Percentiles rank a stretch among this genome's conserved stretches.
phyloP scores from a whole-genome alignment of 495 filamentous ascomycete species.

The Xylaria palmicola region DNA sequence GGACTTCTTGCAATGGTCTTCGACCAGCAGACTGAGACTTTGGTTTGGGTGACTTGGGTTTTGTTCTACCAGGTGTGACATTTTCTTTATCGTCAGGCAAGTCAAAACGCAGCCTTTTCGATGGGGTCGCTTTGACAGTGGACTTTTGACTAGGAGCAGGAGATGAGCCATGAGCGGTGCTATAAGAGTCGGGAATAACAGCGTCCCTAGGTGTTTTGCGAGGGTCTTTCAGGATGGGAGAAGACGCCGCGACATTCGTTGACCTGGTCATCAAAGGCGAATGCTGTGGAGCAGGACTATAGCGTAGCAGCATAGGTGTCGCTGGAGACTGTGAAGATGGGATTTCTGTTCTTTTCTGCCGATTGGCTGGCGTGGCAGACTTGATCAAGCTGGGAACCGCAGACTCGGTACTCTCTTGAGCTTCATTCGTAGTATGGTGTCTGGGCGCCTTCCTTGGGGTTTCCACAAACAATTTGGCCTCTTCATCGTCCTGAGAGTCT shows the following conservation, averaged over 20 bases:
- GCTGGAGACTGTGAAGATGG: slow-evolving; percentile 40
- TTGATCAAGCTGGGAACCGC: slow-evolving; percentile 19
- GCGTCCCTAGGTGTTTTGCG: slow-evolving; percentile 29
- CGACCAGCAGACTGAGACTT: slow-evolving; percentile 16
- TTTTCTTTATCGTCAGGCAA: slow-evolving; percentile 31
- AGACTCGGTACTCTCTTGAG: slow-evolving; percentile 14
- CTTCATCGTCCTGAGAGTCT: slow-evolving; percentile 37
- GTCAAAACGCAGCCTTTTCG: slow-evolving; percentile 20
- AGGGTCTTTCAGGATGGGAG: slow-evolving; percentile 26
- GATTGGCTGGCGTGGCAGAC: slow-evolving; percentile 35
- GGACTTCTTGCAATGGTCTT: slow-evolving; percentile 19
- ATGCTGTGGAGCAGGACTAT: slow-evolving; percentile 22
- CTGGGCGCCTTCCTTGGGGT: slow-evolving; percentile 21
- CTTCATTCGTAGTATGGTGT: neutral
- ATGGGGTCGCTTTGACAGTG: slow-evolving; percentile 18
- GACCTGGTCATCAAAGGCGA: slow-evolving; percentile 42
- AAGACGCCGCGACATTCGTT: slow-evolving; percentile 31
- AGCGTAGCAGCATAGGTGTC: slow-evolving; percentile 35
- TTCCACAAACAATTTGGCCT: slow-evolving; percentile 19
- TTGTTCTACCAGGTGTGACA: slow-evolving; percentile 25
- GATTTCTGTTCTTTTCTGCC: slow-evolving; percentile 36
- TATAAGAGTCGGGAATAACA: slow-evolving; percentile 42
- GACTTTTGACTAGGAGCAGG: slow-evolving; percentile 2
- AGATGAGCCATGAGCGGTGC: slow-evolving; percentile 29
- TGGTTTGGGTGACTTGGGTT: slow-evolving; percentile 22